Evolutionary conservation across 129 eudicot genomes (phyloP).

Genomic region (Scalesia atractyloides): DNA sequence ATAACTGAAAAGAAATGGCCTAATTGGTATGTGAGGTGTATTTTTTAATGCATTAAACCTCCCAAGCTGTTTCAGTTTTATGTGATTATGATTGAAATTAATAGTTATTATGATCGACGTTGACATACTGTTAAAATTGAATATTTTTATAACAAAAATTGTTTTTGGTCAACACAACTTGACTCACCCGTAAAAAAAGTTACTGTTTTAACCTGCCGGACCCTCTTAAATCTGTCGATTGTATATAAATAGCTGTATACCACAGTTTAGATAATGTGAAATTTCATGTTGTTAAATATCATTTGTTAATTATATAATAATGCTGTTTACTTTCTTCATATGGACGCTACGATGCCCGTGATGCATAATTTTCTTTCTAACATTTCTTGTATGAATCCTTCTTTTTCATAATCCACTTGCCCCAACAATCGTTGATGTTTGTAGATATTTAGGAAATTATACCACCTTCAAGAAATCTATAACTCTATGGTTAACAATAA

Average conservation of each 20-base stretch:
- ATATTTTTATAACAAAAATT: background rate
- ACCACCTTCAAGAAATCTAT: background rate
- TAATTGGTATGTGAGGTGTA: background rate
- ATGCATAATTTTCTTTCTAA: background rate
- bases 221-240: background rate
- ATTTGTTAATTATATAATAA: background rate
- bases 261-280: background rate
- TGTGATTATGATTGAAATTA: background rate
- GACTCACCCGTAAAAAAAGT: background rate
- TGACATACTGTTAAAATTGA: background rate
- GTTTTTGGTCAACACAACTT: background rate
- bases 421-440: background rate
- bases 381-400: background rate
- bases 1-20: background rate
- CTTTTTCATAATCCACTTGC: slow-evolving; percentile 3
- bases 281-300: background rate
- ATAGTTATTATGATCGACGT: background rate
- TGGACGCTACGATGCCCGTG: background rate
- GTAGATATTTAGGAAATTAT: background rate
- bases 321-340: background rate
- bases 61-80: background rate
- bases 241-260: background rate
- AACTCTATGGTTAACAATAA: background rate
- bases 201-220: background rate
- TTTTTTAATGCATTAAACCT: background rate